Conservation (phyloP, 73 alveolate genomes). For the Breviolum minutum region DNA sequence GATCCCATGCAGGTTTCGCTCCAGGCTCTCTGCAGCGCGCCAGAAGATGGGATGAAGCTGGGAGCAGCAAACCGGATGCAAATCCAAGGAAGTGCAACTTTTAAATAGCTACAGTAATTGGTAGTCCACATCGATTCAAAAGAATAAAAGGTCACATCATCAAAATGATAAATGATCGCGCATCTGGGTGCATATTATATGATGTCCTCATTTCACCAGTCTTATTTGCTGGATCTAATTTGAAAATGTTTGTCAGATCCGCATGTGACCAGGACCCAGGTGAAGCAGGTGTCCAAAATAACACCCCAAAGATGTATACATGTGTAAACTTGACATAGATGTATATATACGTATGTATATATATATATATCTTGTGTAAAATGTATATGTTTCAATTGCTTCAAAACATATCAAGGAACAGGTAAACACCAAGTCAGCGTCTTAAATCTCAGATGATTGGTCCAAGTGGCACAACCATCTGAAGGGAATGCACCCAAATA, state of each 20-base stretch:
- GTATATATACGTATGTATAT: too few species aligned
- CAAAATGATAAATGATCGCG: too few species aligned
- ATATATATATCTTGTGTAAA: too few species aligned
- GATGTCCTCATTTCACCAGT: too few species aligned
- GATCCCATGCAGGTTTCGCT: background rate
- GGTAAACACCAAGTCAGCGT: background rate
- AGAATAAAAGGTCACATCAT: too few species aligned
- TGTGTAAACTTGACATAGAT: too few species aligned
- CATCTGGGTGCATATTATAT: too few species aligned
- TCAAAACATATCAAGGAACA: background rate
- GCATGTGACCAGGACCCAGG: too few species aligned
- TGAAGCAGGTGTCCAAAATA: background rate
- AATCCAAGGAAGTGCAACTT: background rate
- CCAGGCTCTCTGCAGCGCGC: slow-evolving; percentile 54
- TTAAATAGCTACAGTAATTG: background rate
- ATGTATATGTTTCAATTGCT: too few species aligned
- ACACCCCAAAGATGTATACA: too few species aligned
- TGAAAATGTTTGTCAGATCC: too few species aligned
- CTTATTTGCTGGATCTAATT: too few species aligned
- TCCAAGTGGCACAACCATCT: slow-evolving; percentile 70
- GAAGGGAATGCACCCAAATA: slow-evolving; percentile 70
- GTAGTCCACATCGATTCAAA: background rate
- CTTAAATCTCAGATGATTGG: background rate
- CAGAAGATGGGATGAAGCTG: slow-evolving; percentile 80
- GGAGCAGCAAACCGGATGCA: background rate